These are phyloP conservation scores for Penicillium egyptiacum DNA, from an alignment of 495 filamentous ascomycete species.

Conservation along the genomic window DNA sequence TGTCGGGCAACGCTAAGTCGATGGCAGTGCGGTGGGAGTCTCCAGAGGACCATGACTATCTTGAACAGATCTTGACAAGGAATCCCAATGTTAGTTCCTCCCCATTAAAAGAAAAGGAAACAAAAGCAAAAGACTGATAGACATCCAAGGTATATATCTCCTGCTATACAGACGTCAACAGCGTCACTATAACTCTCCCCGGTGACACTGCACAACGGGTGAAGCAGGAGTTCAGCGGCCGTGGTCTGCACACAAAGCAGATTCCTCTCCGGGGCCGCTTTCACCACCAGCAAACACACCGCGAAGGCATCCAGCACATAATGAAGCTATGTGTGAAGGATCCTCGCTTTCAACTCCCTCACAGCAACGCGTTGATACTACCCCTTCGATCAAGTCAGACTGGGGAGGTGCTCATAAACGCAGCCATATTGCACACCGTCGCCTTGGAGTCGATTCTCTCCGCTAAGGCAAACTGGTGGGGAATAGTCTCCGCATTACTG, in stretches of 20 bases:
- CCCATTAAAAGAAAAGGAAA: not conserved
- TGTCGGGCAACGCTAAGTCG: constrained; percentile 15
- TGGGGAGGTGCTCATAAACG: constrained; percentile 4
- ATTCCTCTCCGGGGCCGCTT: constrained; percentile 42
- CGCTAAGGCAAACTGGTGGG: not conserved
- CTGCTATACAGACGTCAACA: constrained; percentile 39
- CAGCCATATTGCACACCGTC: not conserved
- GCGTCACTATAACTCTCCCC: constrained; percentile 42
- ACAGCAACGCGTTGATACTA: constrained; percentile 5
- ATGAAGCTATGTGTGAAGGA: constrained; percentile 17
- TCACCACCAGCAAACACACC: constrained; percentile 29
- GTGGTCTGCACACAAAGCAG: constrained; percentile 27
- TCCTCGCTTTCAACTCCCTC: constrained; percentile 20
- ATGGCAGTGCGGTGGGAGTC: constrained; percentile 33
- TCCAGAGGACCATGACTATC: not conserved
- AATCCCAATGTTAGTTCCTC: not conserved
- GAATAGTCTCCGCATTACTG: constrained; percentile 1
- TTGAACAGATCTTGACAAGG: not conserved
- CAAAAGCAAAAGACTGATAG: not conserved
- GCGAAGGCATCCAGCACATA: constrained; percentile 12
- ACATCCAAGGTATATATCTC: constrained; percentile 44
- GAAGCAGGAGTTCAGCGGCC: not conserved
- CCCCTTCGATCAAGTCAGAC: constrained; percentile 23
- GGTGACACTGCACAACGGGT: constrained; percentile 13
- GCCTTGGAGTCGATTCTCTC: not conserved